Percentiles rank a stretch among this genome's conserved stretches.
Evolutionary conservation across 768 basidiomycete species (phyloP).

Genomic region (Pholiota microspora): DNA sequence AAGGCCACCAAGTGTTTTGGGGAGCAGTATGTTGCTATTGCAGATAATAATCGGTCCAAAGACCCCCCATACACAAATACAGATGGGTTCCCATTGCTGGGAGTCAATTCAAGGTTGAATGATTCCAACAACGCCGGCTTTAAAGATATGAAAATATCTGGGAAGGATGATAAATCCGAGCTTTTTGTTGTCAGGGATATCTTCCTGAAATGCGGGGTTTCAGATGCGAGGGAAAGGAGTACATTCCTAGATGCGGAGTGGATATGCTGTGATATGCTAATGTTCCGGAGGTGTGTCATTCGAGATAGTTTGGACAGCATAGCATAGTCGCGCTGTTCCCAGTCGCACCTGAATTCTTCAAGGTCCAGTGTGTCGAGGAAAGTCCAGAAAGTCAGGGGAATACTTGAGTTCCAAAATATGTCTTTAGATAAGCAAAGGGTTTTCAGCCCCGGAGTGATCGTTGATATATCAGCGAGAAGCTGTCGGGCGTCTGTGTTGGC

Average conservation of each 20-base stretch:
- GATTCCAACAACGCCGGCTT: not conserved
- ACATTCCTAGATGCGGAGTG: not conserved
- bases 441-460: not conserved
- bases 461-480: not conserved
- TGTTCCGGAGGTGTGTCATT: not conserved
- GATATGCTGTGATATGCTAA: not conserved
- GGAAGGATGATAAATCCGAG: not conserved
- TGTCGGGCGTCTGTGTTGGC: too few species aligned
- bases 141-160: not conserved
- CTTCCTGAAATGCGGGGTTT: not conserved
- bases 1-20: not conserved
- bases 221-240: not conserved
- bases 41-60: not conserved
- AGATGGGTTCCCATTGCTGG: too few species aligned
- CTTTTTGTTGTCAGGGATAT: not conserved
- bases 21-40: not conserved
- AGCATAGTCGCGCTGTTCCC: not conserved
- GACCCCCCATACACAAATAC: not conserved
- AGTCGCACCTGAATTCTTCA: not conserved
- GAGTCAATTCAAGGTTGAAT: not conserved
- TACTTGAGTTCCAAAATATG: too few species aligned
- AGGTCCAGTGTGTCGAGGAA: not conserved
- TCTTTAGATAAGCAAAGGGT: not conserved
- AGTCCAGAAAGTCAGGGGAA: not conserved
- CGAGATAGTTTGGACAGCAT: not conserved